Evolutionary conservation across 23 red algal species (phyloP).

Genomic region (Gracilariopsis chorda): DNA sequence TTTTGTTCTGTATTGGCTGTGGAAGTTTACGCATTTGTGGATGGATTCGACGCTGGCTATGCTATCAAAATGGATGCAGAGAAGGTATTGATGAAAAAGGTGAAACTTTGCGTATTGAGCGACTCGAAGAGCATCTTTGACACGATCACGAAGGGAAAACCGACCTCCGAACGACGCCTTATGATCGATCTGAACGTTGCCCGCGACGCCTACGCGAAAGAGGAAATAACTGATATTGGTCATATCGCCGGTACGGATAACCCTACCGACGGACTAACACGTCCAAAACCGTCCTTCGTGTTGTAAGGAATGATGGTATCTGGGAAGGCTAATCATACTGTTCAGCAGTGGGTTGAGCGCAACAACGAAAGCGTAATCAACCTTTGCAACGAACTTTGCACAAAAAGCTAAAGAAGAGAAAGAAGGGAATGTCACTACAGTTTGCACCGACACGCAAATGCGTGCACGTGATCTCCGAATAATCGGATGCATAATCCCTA

Average conservation of each 20-base stretch:
- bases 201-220: neutral
- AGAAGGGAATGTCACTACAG: too few species aligned
- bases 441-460: too few species aligned
- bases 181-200: slow-evolving; percentile 24
- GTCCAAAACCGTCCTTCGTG: too few species aligned
- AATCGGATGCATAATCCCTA: too few species aligned
- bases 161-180: slow-evolving; percentile 26
- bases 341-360: too few species aligned
- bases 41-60: slow-evolving; percentile 31
- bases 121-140: slow-evolving; percentile 38
- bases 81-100: neutral
- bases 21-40: slow-evolving; percentile 34
- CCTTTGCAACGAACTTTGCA: too few species aligned
- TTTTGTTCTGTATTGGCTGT: slow-evolving; percentile 22
- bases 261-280: slow-evolving; percentile 9
- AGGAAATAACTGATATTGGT: slow-evolving; percentile 47
- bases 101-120: neutral
- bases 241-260: slow-evolving; percentile 9
- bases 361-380: too few species aligned
- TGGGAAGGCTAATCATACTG: too few species aligned
- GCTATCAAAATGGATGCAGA: slow-evolving; percentile 1
- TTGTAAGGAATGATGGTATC: too few species aligned
- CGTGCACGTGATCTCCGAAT: too few species aligned
- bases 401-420: too few species aligned
- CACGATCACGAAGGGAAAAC: neutral